A percentile compares a stretch with the other conserved stretches of the same genome.
Evolutionary conservation across 805 yeast species (phyloP).

Genomic region (Lipomyces japonicus): DNA sequence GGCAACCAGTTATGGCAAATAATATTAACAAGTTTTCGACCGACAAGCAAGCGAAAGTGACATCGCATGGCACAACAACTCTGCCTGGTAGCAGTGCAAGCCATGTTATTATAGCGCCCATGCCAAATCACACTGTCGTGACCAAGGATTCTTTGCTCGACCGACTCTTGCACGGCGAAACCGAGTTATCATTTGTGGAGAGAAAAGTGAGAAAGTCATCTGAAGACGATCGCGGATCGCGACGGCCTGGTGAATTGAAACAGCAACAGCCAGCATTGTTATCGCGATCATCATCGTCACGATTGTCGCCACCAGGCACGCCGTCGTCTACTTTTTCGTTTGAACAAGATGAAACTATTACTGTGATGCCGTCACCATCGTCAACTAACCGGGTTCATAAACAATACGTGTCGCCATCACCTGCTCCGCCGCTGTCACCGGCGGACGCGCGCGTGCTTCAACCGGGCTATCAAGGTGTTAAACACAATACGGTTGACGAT

Average conservation of each 20-base stretch:
- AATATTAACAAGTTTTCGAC: not conserved
- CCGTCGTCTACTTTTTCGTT: not conserved
- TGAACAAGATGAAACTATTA: not conserved
- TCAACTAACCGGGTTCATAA: not conserved
- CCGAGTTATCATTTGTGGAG: not conserved
- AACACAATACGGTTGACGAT: not conserved
- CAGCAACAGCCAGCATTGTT: not conserved
- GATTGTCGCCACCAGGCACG: not conserved
- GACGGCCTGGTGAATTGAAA: too few species aligned
- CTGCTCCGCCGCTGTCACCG: too few species aligned
- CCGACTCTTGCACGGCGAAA: slow-evolving; percentile 18
- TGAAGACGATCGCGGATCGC: not conserved
- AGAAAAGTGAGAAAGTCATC: not conserved
- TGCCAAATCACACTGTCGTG: slow-evolving; percentile 6
- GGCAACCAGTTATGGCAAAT: not conserved
- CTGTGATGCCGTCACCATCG: not conserved
- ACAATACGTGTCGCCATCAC: not conserved
- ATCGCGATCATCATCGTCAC: not conserved
- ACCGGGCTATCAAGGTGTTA: too few species aligned
- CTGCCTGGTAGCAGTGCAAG: too few species aligned
- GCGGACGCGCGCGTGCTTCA: too few species aligned
- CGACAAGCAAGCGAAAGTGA: not conserved
- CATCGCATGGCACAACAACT: not conserved
- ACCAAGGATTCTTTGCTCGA: slow-evolving; percentile 24
- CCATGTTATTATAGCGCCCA: slow-evolving; percentile 4